Percentiles rank a stretch among this genome's conserved stretches.
Evolutionary conservation across 306 rosid genomes (phyloP).

Genomic region (Cucurbita maxima): DNA sequence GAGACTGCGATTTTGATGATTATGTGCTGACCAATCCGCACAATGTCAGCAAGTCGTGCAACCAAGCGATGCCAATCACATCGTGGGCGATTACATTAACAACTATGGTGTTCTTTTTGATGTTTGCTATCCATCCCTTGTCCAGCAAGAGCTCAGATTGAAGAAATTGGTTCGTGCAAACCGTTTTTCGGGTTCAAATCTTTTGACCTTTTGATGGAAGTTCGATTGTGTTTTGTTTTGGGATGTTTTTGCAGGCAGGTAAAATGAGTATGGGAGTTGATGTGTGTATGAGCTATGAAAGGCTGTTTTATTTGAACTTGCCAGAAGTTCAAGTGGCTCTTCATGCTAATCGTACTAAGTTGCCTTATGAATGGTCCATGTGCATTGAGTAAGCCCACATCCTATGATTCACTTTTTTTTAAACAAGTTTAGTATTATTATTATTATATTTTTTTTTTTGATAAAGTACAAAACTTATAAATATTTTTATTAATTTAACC

Average conservation of each 20-base stretch:
- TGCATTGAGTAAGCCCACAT: conserved; percentile 44
- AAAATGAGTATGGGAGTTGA: conserved; percentile 66
- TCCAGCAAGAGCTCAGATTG: conserved; percentile 66
- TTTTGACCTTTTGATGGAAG: not conserved
- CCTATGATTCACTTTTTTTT: no score
- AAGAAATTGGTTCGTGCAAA: conserved; percentile 34
- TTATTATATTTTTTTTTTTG: no score
- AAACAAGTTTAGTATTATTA: no score
- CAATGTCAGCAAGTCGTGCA: conserved; percentile 42
- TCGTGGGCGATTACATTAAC: conserved; percentile 52
- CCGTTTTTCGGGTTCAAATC: not conserved
- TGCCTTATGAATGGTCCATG: conserved; percentile 60
- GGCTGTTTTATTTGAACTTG: conserved; percentile 44
- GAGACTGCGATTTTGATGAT: conserved; percentile 59
- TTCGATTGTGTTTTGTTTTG: not conserved
- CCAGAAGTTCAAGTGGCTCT: conserved; percentile 91
- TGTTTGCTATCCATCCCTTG: conserved; percentile 75
- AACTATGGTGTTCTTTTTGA: conserved; percentile 70
- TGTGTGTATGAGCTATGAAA: conserved; percentile 61
- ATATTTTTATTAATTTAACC: no score
- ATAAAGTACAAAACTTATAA: no score
- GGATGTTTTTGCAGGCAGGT: conserved; percentile 36
- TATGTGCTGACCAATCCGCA: conserved; percentile 28
- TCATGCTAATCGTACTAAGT: conserved; percentile 82
- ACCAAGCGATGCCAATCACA: conserved; percentile 26